Base-by-base conservation (phyloP, 306 rosid genomes). In the Astragalus membranaceus region DNA sequence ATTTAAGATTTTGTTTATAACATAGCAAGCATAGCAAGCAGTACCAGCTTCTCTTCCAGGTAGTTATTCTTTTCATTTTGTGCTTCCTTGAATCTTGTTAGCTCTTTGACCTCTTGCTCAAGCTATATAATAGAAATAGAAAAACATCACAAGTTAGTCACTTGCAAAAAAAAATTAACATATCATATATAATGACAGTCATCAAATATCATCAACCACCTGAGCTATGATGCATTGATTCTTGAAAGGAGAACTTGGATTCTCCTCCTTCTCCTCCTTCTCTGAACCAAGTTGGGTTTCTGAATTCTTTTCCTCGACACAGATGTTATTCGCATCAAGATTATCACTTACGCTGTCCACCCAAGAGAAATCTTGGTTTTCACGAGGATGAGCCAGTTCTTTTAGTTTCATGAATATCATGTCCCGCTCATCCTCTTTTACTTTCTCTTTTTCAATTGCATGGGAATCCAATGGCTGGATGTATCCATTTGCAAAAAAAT, bases 31-130 rank as follows among this genome's bases (percentile, higher is more conserved):
- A 74, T 13, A 77, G 59, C 14, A 80, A 77, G 46, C 69, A 11
- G 26, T 88, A 88, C 96, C 97, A 94, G 88, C 80, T 86, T 89
- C 62, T 84, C 75, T 86, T 91, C 89, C 76, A 94, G 76, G 77
- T 30, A 53, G 70, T 37, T 37, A 55, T 17, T 85, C 78, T 58
- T 88, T 73, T 77, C 75, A 50, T 70, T 59, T 60, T 88, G 97
- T 50, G 64, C 75, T 79, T 59, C 12, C 61, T 73, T 83, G 72
- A 82, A 87, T 67, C 68, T 80, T 69, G 77, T 80, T 17, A 90
- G 86, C 75, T 83, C 96, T 55, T 80, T 66, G 35, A 88, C 83
- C 81, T 91, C 97, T 73, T 83, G 87, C 69, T 82, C 59, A 85
- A 91, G 80, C 97, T 94, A 70, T 48, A 75, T 26, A 26, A 26